A percentile compares a stretch with the other conserved stretches of the same genome.
These are phyloP conservation scores for Euphorbia schlechtendalii DNA, from an alignment of 441 rosid species.

Conservation along the genomic window DNA sequence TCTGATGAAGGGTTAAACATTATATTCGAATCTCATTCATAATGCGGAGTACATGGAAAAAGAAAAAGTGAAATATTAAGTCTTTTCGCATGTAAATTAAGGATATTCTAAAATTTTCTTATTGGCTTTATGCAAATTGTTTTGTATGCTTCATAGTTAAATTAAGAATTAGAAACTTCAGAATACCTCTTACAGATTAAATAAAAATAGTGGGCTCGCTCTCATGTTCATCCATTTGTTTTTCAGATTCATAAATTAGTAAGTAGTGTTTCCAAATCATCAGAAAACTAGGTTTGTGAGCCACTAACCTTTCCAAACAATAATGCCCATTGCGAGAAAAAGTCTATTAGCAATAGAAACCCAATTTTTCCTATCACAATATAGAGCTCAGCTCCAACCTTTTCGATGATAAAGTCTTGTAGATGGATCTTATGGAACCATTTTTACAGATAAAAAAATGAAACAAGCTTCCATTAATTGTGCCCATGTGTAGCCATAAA, in stretches of 20 bases:
- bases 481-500: not conserved
- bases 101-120: not conserved
- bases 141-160: not conserved
- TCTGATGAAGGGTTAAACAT: not conserved
- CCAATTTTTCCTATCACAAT: not conserved
- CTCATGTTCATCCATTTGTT: not conserved
- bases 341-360: constrained; percentile 9
- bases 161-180: not conserved
- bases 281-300: not conserved
- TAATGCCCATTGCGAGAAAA: not conserved
- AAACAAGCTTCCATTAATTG: not conserved
- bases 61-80: not conserved
- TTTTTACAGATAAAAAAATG: not conserved
- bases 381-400: not conserved
- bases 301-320: not conserved
- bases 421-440: not conserved
- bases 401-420: not conserved
- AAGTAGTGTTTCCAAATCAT: not conserved
- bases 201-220: not conserved
- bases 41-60: not conserved
- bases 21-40: not conserved
- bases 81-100: not conserved
- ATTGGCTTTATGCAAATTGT: not conserved
- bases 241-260: not conserved
- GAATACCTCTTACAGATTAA: not conserved